Evolutionary conservation across 495 filamentous ascomycete genomes (phyloP).

Genomic region (Podospora didyma): DNA sequence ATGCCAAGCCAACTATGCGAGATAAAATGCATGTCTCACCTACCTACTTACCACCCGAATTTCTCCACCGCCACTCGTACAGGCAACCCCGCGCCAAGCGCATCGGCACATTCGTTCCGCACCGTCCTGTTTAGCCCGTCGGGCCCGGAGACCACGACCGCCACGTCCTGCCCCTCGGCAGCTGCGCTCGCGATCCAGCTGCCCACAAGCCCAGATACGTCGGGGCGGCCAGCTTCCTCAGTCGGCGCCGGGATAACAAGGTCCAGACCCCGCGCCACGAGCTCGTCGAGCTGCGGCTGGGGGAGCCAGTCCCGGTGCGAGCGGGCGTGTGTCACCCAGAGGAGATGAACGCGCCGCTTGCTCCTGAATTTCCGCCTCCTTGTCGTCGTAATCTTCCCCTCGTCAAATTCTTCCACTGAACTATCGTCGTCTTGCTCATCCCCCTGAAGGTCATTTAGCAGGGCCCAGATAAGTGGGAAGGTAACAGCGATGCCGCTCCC

Average conservation of each 20-base stretch:
- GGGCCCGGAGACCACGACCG: slow-evolving; percentile 52
- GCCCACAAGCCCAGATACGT: slow-evolving; percentile 37
- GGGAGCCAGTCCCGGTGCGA: slow-evolving; percentile 50
- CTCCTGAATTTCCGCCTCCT: background rate
- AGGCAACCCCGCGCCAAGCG: slow-evolving; percentile 35
- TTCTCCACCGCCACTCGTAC: slow-evolving; percentile 46
- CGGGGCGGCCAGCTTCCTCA: slow-evolving; percentile 46
- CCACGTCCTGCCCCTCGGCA: slow-evolving; percentile 26
- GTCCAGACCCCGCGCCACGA: slow-evolving; percentile 41
- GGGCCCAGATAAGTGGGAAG: slow-evolving; percentile 39
- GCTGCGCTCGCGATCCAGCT: slow-evolving; percentile 26
- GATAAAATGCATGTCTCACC: background rate
- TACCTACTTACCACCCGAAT: slow-evolving; percentile 43
- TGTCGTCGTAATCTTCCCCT: background rate
- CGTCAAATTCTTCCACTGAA: background rate
- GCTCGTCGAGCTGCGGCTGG: slow-evolving; percentile 38
- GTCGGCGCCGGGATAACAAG: slow-evolving; percentile 51
- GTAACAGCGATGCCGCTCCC: slow-evolving; percentile 61
- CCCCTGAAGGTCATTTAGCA: slow-evolving; percentile 15
- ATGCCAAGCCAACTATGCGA: background rate
- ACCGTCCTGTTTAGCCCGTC: slow-evolving; percentile 49
- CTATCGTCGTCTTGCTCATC: background rate
- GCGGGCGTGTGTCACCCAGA: slow-evolving; percentile 53
- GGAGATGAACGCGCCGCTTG: slow-evolving; percentile 42
- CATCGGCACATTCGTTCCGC: slow-evolving; percentile 47